Conservation (phyloP, 1,284 basidiomycete genomes). For the Trametes sp. region DNA sequence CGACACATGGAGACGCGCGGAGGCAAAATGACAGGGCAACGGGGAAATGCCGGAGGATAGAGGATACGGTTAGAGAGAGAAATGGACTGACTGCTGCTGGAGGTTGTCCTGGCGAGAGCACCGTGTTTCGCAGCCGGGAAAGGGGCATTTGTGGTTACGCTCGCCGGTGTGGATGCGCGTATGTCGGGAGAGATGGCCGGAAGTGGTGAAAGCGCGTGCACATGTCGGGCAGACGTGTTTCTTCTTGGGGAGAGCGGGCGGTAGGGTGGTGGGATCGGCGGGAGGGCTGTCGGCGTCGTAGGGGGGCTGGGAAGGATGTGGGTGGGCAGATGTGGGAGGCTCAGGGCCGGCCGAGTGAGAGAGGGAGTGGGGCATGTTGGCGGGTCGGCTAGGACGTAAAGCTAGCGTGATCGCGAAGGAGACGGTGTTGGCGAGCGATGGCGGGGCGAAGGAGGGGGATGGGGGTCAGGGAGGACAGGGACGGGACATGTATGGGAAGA, state of each 20-base stretch:
- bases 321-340: constrained; percentile 7
- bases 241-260: constrained; percentile 38
- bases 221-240: constrained; percentile 57
- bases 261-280: constrained; percentile 5
- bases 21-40: constrained; percentile 7
- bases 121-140: constrained; percentile 82
- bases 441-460: background rate
- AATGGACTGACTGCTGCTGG: constrained; percentile 77
- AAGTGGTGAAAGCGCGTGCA: constrained; percentile 75
- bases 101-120: constrained; percentile 85
- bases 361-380: constrained; percentile 19
- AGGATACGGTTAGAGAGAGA: background rate
- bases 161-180: constrained; percentile 85
- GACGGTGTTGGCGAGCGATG: constrained; percentile 13
- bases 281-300: constrained; percentile 17
- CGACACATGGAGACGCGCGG: constrained; percentile 3
- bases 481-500: background rate
- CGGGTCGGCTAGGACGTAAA: constrained; percentile 28
- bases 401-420: constrained; percentile 24
- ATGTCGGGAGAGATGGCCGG: constrained; percentile 84
- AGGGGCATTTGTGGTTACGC: constrained; percentile 82
- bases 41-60: background rate
- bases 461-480: background rate
- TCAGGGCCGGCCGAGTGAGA: constrained; percentile 17
- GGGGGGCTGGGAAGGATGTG: constrained; percentile 24